Base-by-base conservation (phyloP, 805 yeast genomes). In the Teunomyces atbi region DNA sequence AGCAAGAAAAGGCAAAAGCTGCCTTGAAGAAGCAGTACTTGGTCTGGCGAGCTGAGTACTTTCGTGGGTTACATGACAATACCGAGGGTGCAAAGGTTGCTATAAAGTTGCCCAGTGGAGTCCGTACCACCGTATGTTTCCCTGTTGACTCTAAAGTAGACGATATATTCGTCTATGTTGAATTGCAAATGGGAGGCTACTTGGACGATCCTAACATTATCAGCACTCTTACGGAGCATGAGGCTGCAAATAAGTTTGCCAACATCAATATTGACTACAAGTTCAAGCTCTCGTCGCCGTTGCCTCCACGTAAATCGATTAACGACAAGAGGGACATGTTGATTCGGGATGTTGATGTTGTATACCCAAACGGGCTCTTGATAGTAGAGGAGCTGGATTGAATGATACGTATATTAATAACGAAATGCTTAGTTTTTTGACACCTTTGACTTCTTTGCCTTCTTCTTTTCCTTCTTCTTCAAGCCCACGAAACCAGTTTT, bases 401-500 rank as follows among this genome's bases (percentile, higher is more conserved):
- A 34, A 34, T 34, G 16, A 21, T 15, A 21, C 16, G 15, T 23
- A 30, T 26, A 16, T 28, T 21, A 10, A 13, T 38, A 21, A 15
- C 13, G 20, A 13, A 38, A 23, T 23, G 26, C 18, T 35, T 49
- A 58, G 51, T 36, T 36, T 36, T 66, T 66, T 16, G 60, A 44
- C 27, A 66, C 65, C 62, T 63, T 72, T 53, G 68, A 73, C 61
- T 77, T 74, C 70, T 80, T 83, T 69, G 77, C 78, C 74, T 82
- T 83, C 67, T 82, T 83, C 74, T 88, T 89, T 49, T 86, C 89
- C 71, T 88, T 89, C 78, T 85, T 88, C 60, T 82, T 78, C 63
- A 91, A 74, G 1, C 96, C 96, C 3, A 70, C 69, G 64, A 87
- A 81, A 4, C 94, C 91, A 18, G 73, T 60, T 61, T 88, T 90